Evolutionary conservation across 805 yeast genomes (phyloP), one percentile per base, ranked within the genome.

Genomic region (Millerozyma acaciae): DNA sequence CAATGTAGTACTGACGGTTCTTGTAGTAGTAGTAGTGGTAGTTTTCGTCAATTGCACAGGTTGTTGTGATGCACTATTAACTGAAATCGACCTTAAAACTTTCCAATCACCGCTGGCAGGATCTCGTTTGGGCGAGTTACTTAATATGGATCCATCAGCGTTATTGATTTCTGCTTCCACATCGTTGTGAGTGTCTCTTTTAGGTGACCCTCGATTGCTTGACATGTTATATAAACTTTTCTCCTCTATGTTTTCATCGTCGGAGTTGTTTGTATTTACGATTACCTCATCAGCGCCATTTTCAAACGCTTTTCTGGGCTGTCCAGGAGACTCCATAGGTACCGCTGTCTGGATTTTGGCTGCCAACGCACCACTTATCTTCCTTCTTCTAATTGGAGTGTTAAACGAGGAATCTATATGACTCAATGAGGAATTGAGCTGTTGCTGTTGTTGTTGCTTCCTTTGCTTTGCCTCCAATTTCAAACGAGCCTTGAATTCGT

Each of bases 321-420:
- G 98, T 2, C 97, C 98, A 0, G 98, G 98, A 2, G 96, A 86
- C 32, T 86, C 86, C 44, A 75, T 74, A 4, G 97, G 98, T 13
- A 93, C 88, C 0, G 93, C 93, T 23, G 79, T 75, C 48, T 75
- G 83, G 20, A 76, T 73, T 46, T 80, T 78, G 33, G 80, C 75
- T 21, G 83, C 76, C 36, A 77, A 75, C 0, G 85, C 79, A 4
- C 89, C 84, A 43, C 79, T 68, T 37, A 78, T 75, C 46, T 80
- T 72, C 35, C 73, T 48, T 52, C 86, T 73, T 53, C 94, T 72
- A 19, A 81, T 73, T 4, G 95, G 94, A 0, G 94, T 84, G 22
- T 76, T 73, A 40, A 83, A 80, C 1, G 84, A 73, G 18, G 60
- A 65, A 39, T 65, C 70, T 28, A 48, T 45, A 47, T 55, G 63